Base-by-base conservation (phyloP, 768 basidiomycete genomes). In the Naganishia antarctica region DNA sequence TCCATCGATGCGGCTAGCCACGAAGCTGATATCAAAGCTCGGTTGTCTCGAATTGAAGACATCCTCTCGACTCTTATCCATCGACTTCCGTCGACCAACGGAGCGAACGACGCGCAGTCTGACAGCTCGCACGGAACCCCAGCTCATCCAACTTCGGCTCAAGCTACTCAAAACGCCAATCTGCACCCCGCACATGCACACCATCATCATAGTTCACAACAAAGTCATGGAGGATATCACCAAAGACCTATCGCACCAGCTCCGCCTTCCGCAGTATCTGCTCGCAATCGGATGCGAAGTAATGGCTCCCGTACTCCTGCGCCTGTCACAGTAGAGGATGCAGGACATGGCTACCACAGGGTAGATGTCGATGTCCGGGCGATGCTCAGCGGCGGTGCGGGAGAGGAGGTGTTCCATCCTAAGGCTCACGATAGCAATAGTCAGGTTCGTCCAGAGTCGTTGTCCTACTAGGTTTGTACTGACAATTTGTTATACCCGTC, bases 21-120 rank as follows among this genome's bases (percentile, higher is more conserved):
- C 47, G 76, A 72, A 29, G 64, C 73, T 31, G 76, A 78, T 31
- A 74, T 79, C 6, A 72, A 74, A 46, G 63, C 69, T 12, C 69
- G 78, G 4, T 69, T 79, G 3, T 71, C 70, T n/a, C 64, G 74
- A 3, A 79, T 79, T 48, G 78, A 79, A 60, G 58, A 68, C 15
- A 66, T 79, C 1, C 67, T 79, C 2, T 57, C 63, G 29, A 66
- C 71, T 1, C 61, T 79, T 11, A 70, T 76, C 15, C 65, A 68
- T 8, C 50, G 65, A 4, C 61, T 73, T 9, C 72, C 73, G 2
- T 31, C 49, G 6, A 40, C 21, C 31, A 37, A 37, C 23, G 21
- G 4, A 16, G 37, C 34, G 31, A 40, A 41, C 25, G 45, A 48
- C 13, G 9, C 37, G 1, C 53, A 57, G 23, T 57, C 53, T 16